Evolutionary conservation across 768 basidiomycete genomes (phyloP).

Genomic region (Termitomyces sp.): DNA sequence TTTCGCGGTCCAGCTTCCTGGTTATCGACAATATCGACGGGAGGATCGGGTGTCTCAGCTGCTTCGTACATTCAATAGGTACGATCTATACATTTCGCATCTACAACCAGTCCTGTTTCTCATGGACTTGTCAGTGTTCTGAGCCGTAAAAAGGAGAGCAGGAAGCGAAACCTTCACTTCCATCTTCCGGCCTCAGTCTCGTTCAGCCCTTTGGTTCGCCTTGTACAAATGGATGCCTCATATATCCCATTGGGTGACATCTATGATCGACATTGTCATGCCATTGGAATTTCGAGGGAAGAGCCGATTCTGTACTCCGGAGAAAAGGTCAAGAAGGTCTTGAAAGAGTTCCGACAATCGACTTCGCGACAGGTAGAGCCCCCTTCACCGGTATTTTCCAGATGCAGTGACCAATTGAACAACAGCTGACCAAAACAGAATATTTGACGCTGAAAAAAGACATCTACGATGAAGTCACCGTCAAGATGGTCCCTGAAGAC

Average conservation of each 20-base stretch:
- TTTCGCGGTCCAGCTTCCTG: conserved; percentile 89
- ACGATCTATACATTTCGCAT: conserved; percentile 15
- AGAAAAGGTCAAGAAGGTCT: conserved; percentile 75
- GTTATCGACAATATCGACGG: conserved; percentile 78
- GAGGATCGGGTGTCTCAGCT: conserved; percentile 92
- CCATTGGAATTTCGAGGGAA: conserved; percentile 73
- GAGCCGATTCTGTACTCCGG: conserved; percentile 84
- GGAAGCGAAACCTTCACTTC: conserved; percentile 89
- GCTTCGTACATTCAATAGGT: conserved; percentile 95
- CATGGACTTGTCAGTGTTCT: conserved; percentile 56
- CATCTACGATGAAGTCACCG: conserved; percentile 80
- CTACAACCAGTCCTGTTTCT: conserved; percentile 3
- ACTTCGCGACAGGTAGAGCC: conserved; percentile 39
- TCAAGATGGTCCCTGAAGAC: conserved; percentile 88
- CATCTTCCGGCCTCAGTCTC: conserved; percentile 88
- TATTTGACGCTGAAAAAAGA: conserved; percentile 76
- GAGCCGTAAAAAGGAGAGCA: conserved; percentile 83
- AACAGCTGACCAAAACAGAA: conserved; percentile 59
- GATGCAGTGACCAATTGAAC: neutral
- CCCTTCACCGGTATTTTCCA: neutral
- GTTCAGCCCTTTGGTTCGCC: conserved; percentile 75
- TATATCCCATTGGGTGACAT: conserved; percentile 91
- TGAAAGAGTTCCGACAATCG: conserved; percentile 55
- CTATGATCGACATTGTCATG: conserved; percentile 85
- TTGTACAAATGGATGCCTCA: conserved; percentile 90